phyloP scores from a whole-genome alignment of 2,329 filamentous ascomycete genomes.

The Nakataea oryzae region DNA sequence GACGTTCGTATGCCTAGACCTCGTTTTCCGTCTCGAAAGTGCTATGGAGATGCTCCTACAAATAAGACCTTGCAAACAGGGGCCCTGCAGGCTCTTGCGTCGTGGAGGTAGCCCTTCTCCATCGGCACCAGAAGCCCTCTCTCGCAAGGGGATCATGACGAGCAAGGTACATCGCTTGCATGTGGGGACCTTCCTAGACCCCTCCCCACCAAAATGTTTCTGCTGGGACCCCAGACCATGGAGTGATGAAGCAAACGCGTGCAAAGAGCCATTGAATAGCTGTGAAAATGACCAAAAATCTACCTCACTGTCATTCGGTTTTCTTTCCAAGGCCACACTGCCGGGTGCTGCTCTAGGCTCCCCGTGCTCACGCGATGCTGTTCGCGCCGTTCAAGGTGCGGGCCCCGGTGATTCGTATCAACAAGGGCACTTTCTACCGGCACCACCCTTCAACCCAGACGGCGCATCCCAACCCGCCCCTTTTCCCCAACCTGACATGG shows the following conservation, averaged over 20 bases:
- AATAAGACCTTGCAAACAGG: too few relatives aligned
- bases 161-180: too few relatives aligned
- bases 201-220: neutral
- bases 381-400: conserved; percentile 12
- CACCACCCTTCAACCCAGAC: conserved; percentile 45
- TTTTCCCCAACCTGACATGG: conserved; percentile 66
- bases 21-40: too few relatives aligned
- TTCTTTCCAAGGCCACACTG: neutral
- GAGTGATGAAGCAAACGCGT: neutral
- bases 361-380: neutral
- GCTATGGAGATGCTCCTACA: too few relatives aligned
- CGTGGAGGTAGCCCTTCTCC: too few relatives aligned
- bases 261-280: neutral
- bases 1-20: too few relatives aligned
- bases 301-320: neutral
- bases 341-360: neutral
- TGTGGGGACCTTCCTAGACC: neutral
- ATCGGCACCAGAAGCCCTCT: too few relatives aligned
- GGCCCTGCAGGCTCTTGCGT: too few relatives aligned
- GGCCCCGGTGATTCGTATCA: conserved; percentile 58
- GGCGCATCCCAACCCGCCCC: conserved; percentile 49
- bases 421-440: conserved; percentile 75
- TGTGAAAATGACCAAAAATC: neutral
- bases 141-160: too few relatives aligned
- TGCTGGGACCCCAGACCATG: too few relatives aligned